Percentiles rank a stretch among this genome's conserved stretches.
These are phyloP conservation scores for Byssothecium circinans DNA, from an alignment of 2,329 filamentous ascomycete species.

Conservation along the genomic window DNA sequence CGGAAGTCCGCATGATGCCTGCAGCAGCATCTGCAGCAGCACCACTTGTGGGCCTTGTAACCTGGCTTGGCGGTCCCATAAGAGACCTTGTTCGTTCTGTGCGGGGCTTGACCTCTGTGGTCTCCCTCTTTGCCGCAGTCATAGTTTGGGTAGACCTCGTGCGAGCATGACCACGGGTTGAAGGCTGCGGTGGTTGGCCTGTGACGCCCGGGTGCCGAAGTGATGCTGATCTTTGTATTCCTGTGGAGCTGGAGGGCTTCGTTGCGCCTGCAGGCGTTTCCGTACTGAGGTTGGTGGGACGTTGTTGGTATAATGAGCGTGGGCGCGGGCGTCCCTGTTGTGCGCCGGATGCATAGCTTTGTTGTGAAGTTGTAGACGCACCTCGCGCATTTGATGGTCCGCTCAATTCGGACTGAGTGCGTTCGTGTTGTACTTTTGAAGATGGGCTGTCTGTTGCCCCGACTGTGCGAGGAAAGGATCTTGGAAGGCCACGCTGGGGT, in stretches of 20 bases:
- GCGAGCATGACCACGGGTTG: constrained; percentile 23
- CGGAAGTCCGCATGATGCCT: constrained; percentile 17
- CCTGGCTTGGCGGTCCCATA: constrained; percentile 14
- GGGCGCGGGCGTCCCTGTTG: constrained; percentile 26
- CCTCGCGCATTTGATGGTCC: neutral
- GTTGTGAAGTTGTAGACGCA: neutral
- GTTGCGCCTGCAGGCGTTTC: constrained; percentile 9
- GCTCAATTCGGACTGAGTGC: neutral
- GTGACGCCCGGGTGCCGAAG: constrained; percentile 29
- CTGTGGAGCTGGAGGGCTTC: constrained; percentile 19
- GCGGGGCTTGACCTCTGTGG: constrained; percentile 13
- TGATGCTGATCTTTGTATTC: constrained; percentile 32
- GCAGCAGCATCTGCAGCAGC: constrained; percentile 12
- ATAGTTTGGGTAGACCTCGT: constrained; percentile 30
- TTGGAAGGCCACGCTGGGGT: constrained; percentile 37
- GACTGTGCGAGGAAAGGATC: constrained; percentile 8
- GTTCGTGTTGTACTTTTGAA: neutral
- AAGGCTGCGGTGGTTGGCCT: constrained; percentile 17
- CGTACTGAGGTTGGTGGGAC: constrained; percentile 8
- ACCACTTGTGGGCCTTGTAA: constrained; percentile 8
- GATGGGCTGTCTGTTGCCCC: constrained; percentile 2
- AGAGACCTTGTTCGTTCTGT: constrained; percentile 31
- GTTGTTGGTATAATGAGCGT: constrained; percentile 35
- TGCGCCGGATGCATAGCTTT: constrained; percentile 6
- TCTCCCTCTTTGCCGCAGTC: constrained; percentile 15